Base-by-base conservation (phyloP, 2,329 filamentous ascomycete species). In the Cryphonectria naterciae region DNA sequence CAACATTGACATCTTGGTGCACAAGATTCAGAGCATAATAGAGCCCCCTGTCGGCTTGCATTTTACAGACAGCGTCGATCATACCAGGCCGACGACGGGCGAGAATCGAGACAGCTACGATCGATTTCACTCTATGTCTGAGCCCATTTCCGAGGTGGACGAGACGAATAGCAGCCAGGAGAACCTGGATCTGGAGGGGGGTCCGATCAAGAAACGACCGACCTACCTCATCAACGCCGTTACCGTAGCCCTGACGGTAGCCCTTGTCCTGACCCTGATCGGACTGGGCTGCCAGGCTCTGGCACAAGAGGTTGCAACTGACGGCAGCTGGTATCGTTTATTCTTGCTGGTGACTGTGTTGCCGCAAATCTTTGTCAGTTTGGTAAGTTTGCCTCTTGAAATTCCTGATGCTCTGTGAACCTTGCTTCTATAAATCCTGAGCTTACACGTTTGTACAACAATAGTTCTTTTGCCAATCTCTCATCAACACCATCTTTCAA, bases 401-500 rank as follows among this genome's bases (percentile, higher is more conserved):
- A 11, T 11, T 11, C 37, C 37, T 39, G 11, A 39, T 25, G 15
- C 28, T 7, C 2, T 13, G 19, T 2, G 37, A 3, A 1, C 37
- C 37, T 13, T 39, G 13, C 37, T 43, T 43, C 41, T 17, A 6
- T 11, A 11, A 39, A 17, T 43, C 22, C n/a, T 56, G 25, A 28
- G 10, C 22, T n/a, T 15, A 28, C n/a, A 4, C 22, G 19, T 60
- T 11, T 43, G 2, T 25, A 17, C 35, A 19, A 56, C 28, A 56
- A 66, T 13, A 71, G 70, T 71, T 71, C 62, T 71, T 71, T 56
- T 71, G 68, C 43, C 70, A 71, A 54, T 72, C 6, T 68, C 46
- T 61, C 54, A 69, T 54, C 61, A 72, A 56, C 52, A 56, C 52
- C 52, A 56, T 56, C 52, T 56, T 56, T 28, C 43, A 70, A 62